phyloP scores from a whole-genome alignment of 345 rosid species.

The Heritiera littoralis region DNA sequence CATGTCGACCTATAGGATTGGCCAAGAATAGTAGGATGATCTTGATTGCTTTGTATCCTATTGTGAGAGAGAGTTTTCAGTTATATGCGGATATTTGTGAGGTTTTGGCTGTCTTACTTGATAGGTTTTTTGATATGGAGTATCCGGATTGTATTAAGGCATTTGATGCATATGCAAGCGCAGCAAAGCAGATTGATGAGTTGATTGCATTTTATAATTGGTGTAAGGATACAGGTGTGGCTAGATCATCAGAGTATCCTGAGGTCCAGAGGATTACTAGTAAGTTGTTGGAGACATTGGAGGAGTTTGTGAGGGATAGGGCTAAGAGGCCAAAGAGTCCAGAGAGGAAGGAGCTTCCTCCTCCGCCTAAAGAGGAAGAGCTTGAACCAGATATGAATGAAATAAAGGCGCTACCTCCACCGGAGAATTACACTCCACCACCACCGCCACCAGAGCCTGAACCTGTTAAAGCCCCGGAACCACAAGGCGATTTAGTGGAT shows the following conservation, averaged over 20 bases:
- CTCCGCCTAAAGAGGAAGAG: slow-evolving; percentile 42
- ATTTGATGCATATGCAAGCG: slow-evolving; percentile 67
- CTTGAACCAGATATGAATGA: slow-evolving; percentile 63
- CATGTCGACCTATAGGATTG: slow-evolving; percentile 82
- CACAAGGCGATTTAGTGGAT: slow-evolving; percentile 65
- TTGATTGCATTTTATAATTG: slow-evolving; percentile 66
- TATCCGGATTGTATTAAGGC: slow-evolving; percentile 79
- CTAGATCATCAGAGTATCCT: slow-evolving; percentile 88
- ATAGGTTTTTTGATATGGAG: slow-evolving; percentile 87
- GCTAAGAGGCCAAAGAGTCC: slow-evolving; percentile 74
- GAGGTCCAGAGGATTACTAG: slow-evolving; percentile 87
- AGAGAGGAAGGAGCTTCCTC: slow-evolving; percentile 54
- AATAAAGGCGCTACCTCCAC: slow-evolving; percentile 82
- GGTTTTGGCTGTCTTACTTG: slow-evolving; percentile 74
- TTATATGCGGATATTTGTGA: slow-evolving; percentile 82
- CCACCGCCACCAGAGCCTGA: slow-evolving; percentile 44
- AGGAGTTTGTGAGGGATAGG: slow-evolving; percentile 83
- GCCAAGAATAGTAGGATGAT: slow-evolving; percentile 73
- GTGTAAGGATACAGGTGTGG: slow-evolving; percentile 79
- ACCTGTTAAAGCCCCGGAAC: slow-evolving; percentile 48
- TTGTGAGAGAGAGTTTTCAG: slow-evolving; percentile 84
- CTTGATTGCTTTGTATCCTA: slow-evolving; percentile 64
- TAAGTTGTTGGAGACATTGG: slow-evolving; percentile 75
- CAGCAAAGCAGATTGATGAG: slow-evolving; percentile 85
- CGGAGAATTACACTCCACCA: slow-evolving; percentile 56